A percentile compares a stretch with the other conserved stretches of the same genome.
Conservation (phyloP, 2,329 filamentous ascomycete species). For the Gnomoniopsis sp. region DNA sequence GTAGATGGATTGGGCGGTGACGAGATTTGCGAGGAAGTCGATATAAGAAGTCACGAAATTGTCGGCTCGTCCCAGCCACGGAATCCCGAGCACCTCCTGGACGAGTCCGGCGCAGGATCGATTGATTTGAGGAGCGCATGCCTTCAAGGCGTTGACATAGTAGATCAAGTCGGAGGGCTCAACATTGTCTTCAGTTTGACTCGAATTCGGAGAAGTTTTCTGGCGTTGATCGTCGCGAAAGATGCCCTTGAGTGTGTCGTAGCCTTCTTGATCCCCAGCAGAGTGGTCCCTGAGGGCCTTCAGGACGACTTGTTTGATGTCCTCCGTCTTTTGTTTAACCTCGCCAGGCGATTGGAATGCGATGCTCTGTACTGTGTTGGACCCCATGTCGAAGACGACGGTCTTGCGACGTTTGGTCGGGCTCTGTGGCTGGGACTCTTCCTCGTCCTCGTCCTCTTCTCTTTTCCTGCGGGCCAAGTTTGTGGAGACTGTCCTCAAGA, state of each 20-base stretch:
- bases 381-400: conserved; percentile 56
- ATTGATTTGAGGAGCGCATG: conserved; percentile 57
- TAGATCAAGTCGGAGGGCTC: conserved; percentile 55
- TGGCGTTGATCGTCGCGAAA: conserved; percentile 49
- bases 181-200: conserved; percentile 43
- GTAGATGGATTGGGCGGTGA: conserved; percentile 80
- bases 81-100: conserved; percentile 54
- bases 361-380: conserved; percentile 55
- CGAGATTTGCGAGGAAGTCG: conserved; percentile 66
- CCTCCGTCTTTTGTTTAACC: conserved; percentile 53
- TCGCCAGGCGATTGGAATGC: conserved; percentile 51
- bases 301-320: conserved; percentile 53
- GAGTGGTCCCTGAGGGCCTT: conserved; percentile 55
- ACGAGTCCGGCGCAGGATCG: conserved; percentile 58
- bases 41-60: conserved; percentile 65
- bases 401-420: conserved; percentile 51
- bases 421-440: conserved; percentile 36
- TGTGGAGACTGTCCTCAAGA: conserved; percentile 4
- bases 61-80: conserved; percentile 63
- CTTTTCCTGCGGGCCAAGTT: conserved; percentile 11
- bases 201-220: conserved; percentile 25
- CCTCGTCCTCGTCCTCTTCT: conserved; percentile 31
- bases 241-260: conserved; percentile 58
- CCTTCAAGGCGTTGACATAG: conserved; percentile 62
- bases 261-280: conserved; percentile 56